A percentile compares a stretch with the other conserved stretches of the same genome.
Conservation (phyloP, 2,329 filamentous ascomycete species). For the Penicillium crustosum region DNA sequence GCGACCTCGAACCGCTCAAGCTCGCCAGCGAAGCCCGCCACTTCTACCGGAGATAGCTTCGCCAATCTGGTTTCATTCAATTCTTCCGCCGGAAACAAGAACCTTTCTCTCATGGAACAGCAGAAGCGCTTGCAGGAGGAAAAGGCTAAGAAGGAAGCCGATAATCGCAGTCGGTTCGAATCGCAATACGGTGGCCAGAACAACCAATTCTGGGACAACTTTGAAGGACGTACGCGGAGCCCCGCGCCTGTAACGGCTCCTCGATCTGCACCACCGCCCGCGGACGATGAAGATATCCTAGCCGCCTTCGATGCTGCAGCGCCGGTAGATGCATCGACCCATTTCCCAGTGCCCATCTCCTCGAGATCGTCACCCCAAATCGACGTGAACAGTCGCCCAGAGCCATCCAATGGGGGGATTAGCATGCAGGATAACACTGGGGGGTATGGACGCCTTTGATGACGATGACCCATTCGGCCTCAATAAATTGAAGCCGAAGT, state of each 20-base stretch:
- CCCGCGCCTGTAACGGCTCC: slow-evolving; percentile 48
- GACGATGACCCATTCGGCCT: slow-evolving; percentile 87
- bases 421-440: slow-evolving; percentile 21
- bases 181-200: slow-evolving; percentile 69
- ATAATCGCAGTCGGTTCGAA: slow-evolving; percentile 69
- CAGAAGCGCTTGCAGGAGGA: slow-evolving; percentile 73
- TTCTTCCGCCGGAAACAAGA: slow-evolving; percentile 55
- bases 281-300: slow-evolving; percentile 59
- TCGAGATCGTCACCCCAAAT: slow-evolving; percentile 31
- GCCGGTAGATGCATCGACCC: slow-evolving; percentile 59
- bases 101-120: slow-evolving; percentile 65
- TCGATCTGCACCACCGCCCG: slow-evolving; percentile 48
- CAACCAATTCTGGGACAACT: slow-evolving; percentile 71
- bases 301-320: slow-evolving; percentile 61
- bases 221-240: slow-evolving; percentile 57
- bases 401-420: slow-evolving; percentile 16
- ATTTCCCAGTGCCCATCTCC: slow-evolving; percentile 53
- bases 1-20: slow-evolving; percentile 32
- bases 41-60: slow-evolving; percentile 56
- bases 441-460: slow-evolving; percentile 50
- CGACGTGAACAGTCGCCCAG: slow-evolving; percentile 14
- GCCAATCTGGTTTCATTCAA: slow-evolving; percentile 64
- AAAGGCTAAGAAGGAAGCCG: slow-evolving; percentile 71
- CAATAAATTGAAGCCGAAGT: slow-evolving; percentile 58
- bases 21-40: slow-evolving; percentile 42